Evolutionary conservation across 257 asterid species (phyloP).

Genomic region (Linaria vulgaris): DNA sequence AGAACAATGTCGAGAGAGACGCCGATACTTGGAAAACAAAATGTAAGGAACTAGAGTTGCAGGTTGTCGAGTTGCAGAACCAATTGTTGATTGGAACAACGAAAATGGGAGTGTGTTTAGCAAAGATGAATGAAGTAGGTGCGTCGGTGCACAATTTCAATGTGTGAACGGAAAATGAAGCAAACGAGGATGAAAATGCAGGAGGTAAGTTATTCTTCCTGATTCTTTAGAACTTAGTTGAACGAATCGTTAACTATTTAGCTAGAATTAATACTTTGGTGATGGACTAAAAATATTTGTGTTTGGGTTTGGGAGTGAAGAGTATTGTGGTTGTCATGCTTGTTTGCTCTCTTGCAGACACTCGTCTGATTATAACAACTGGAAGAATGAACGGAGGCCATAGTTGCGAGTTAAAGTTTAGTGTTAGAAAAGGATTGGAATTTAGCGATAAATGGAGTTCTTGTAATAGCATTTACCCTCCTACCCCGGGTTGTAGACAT

Average conservation of each 20-base stretch:
- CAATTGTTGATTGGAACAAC: constrained; percentile 13
- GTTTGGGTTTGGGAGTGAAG: background rate
- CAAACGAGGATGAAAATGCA: constrained; percentile 6
- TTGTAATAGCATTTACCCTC: constrained; percentile 38
- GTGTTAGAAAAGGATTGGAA: constrained; percentile 35
- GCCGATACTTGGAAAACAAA: constrained; percentile 44
- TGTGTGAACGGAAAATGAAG: constrained; percentile 7
- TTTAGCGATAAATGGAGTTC: constrained; percentile 32
- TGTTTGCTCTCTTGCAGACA: constrained; percentile 28
- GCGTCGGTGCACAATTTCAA: too few species aligned
- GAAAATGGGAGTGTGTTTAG: constrained; percentile 4
- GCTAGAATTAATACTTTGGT: background rate
- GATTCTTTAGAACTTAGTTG: background rate
- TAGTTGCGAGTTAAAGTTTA: constrained; percentile 18
- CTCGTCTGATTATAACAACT: constrained; percentile 22
- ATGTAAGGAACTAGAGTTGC: constrained; percentile 44
- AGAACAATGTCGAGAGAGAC: constrained; percentile 44
- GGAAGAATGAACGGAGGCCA: constrained; percentile 28
- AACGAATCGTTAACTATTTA: background rate
- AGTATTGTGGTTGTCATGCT: background rate
- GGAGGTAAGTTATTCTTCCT: constrained; percentile 4
- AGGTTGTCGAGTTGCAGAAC: constrained; percentile 40
- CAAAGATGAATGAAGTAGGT: background rate
- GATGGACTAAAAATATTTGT: background rate
- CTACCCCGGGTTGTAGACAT: constrained; percentile 39